Conservation (phyloP, 257 asterid genomes). For the Salvia rosmarinus region DNA sequence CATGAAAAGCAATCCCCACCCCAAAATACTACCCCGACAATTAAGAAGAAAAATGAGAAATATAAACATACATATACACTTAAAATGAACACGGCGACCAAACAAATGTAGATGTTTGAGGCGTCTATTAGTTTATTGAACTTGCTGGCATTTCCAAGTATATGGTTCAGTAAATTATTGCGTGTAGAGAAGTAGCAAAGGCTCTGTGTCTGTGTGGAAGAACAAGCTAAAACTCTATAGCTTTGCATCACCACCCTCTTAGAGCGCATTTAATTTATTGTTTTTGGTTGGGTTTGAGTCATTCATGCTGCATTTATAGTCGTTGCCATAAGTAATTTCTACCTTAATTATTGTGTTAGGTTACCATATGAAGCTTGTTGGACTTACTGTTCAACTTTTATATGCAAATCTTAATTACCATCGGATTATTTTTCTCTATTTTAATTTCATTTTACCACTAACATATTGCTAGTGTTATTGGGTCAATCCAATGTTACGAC, state of each 20-base stretch:
- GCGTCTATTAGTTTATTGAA: conserved; percentile 24
- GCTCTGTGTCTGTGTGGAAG: too few species aligned
- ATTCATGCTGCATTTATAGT: conserved; percentile 13
- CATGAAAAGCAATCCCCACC: neutral
- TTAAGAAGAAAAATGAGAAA: conserved; percentile 12
- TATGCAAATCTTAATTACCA: neutral
- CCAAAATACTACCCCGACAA: neutral
- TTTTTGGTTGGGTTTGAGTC: neutral
- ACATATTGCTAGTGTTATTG: too few species aligned
- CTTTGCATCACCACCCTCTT: conserved; percentile 30
- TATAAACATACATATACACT: neutral
- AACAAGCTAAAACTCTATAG: too few species aligned
- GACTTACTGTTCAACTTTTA: neutral
- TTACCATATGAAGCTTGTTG: neutral
- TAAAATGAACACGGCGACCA: conserved; percentile 4
- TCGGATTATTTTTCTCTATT: neutral
- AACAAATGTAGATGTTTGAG: conserved; percentile 28
- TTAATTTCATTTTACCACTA: too few species aligned
- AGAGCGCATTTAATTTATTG: neutral
- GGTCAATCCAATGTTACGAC: too few species aligned
- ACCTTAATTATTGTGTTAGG: neutral
- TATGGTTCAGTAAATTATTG: conserved; percentile 23
- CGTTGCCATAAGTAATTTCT: neutral
- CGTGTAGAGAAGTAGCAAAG: conserved; percentile 18
- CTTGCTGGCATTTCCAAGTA: conserved; percentile 16